phyloP scores from a whole-genome alignment of 176 grass and related monocot species.

The Cenchrus purpureus region DNA sequence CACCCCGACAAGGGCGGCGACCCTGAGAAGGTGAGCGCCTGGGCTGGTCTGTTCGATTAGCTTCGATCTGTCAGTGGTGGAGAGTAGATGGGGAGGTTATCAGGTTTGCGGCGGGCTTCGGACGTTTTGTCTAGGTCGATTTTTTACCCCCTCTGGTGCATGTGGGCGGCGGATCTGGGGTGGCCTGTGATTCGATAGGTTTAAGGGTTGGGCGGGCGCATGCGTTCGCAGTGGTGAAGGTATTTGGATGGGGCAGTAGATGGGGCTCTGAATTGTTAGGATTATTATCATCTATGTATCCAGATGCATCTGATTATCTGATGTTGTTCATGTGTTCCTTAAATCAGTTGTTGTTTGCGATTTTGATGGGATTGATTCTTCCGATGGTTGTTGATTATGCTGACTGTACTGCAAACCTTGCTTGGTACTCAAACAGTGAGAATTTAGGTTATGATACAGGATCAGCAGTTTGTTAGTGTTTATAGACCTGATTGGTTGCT shows the following conservation, averaged over 20 bases:
- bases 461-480: not conserved
- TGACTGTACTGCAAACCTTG: not conserved
- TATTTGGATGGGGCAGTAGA: not conserved
- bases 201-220: no score
- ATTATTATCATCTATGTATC: not conserved
- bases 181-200: not conserved
- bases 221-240: not conserved
- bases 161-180: constrained; percentile 12
- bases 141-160: not conserved
- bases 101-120: not conserved
- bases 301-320: not conserved
- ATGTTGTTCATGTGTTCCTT: not conserved
- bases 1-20: constrained; percentile 94
- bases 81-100: not conserved
- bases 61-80: not conserved
- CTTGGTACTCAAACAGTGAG: not conserved
- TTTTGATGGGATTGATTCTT: not conserved
- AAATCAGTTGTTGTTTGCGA: not conserved
- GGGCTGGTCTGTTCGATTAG: not conserved
- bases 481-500: not conserved
- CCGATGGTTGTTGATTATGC: no score
- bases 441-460: not conserved
- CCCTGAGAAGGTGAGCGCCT: constrained; percentile 72
- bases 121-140: not conserved
- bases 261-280: not conserved